phyloP scores from a whole-genome alignment of 768 basidiomycete species.

The Lactarius psammicola region DNA sequence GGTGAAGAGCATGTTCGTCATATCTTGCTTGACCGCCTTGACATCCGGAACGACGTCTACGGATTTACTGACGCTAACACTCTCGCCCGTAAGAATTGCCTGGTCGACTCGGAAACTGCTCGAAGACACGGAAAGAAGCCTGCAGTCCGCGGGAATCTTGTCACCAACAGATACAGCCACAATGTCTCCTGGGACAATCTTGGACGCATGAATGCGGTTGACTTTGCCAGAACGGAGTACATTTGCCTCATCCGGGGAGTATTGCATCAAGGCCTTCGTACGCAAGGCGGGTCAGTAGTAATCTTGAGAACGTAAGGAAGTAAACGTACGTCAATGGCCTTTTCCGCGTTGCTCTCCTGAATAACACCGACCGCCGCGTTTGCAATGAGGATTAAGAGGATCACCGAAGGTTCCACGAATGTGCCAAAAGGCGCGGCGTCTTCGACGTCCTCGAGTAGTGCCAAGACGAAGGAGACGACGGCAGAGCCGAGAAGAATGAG shows the following conservation, averaged over 20 bases:
- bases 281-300: conserved; percentile 1
- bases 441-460: conserved; percentile 76
- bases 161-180: conserved; percentile 90
- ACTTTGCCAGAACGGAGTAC: conserved; percentile 74
- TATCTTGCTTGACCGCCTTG: conserved; percentile 94
- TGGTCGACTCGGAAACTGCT: conserved; percentile 95
- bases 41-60: conserved; percentile 63
- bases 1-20: conserved; percentile 95
- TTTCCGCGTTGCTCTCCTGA: conserved; percentile 95
- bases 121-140: conserved; percentile 84
- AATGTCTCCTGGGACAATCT: conserved; percentile 94
- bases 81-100: conserved; percentile 95
- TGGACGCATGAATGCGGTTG: conserved; percentile 75
- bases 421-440: conserved; percentile 70
- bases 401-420: conserved; percentile 94
- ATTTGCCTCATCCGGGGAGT: conserved; percentile 95
- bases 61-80: conserved; percentile 82
- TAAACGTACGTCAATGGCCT: conserved; percentile 89
- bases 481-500: conserved; percentile 95
- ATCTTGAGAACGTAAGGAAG: background rate
- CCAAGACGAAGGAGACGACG: conserved; percentile 88
- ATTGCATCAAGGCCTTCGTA: conserved; percentile 87
- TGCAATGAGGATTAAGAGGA: conserved; percentile 91
- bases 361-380: conserved; percentile 98
- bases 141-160: conserved; percentile 93